A percentile compares a stretch with the other conserved stretches of the same genome.
Conservation (phyloP, 2,329 filamentous ascomycete species). For the Botryotinia globosa region DNA sequence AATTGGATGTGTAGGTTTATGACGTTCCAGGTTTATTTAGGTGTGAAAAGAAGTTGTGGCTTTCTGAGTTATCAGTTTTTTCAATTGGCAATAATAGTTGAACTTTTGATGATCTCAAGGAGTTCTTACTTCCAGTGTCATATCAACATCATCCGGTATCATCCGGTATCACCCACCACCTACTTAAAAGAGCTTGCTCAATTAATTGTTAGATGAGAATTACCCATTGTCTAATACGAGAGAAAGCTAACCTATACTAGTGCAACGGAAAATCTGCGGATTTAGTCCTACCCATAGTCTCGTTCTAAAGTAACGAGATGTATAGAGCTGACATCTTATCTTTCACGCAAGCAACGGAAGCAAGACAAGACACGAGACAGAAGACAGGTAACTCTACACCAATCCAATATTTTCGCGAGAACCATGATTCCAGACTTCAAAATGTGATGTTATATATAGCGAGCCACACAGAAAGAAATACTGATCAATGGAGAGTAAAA, state of each 20-base stretch:
- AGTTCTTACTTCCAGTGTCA: neutral
- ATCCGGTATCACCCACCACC: no score
- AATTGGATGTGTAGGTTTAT: neutral
- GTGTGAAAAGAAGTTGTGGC: neutral
- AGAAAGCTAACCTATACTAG: neutral
- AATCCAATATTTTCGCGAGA: no score
- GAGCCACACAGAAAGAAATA: neutral
- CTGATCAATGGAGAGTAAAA: neutral
- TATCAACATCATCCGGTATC: neutral
- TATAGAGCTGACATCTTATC: neutral
- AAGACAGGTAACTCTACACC: neutral
- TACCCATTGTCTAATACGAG: neutral
- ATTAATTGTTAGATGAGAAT: neutral
- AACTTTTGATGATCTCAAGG: rapidly evolving
- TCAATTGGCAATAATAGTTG: neutral
- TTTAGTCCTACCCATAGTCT: neutral
- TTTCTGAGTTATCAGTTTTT: neutral
- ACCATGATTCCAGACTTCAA: neutral
- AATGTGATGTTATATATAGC: neutral
- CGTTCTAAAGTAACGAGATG: no score
- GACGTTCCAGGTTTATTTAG: neutral
- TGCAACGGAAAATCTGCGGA: no score
- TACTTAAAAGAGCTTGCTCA: neutral
- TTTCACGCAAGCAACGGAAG: neutral
- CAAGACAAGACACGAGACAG: neutral